These are phyloP conservation scores for Exophiala xenobiotica DNA, from an alignment of 2,329 filamentous ascomycete genomes.

Conservation along the genomic window DNA sequence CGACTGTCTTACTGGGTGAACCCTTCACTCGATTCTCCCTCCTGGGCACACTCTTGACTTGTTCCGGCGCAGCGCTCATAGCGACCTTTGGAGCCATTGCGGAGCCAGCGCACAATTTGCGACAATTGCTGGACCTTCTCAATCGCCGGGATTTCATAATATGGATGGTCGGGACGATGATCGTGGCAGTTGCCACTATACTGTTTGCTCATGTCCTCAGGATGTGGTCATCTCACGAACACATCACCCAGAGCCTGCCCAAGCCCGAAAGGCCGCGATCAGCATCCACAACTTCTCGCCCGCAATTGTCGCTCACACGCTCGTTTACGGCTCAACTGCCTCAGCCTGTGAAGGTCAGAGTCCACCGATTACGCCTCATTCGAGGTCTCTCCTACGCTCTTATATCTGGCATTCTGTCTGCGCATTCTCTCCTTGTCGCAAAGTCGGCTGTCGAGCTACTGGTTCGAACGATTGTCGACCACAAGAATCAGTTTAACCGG, in stretches of 20 bases:
- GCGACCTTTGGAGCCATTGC: slow-evolving; percentile 91
- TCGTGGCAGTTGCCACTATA: slow-evolving; percentile 70
- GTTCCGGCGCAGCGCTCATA: slow-evolving; percentile 83
- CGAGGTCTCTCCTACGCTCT: slow-evolving; percentile 85
- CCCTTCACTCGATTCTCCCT: slow-evolving; percentile 94
- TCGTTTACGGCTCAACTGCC: slow-evolving; percentile 42
- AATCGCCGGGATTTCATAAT: slow-evolving; percentile 72
- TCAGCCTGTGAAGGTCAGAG: slow-evolving; percentile 40
- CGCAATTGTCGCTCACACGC: slow-evolving; percentile 34
- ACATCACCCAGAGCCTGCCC: slow-evolving; percentile 25
- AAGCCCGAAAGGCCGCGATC: slow-evolving; percentile 28
- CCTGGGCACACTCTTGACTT: slow-evolving; percentile 83
- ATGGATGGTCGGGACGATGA: slow-evolving; percentile 81
- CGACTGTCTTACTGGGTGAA: slow-evolving; percentile 86
- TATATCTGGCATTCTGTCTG: slow-evolving; percentile 89
- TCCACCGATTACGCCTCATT: slow-evolving; percentile 68
- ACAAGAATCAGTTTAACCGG: slow-evolving; percentile 84
- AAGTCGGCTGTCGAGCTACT: slow-evolving; percentile 96
- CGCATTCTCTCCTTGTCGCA: slow-evolving; percentile 87
- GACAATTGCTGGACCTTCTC: slow-evolving; percentile 76
- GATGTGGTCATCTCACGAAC: slow-evolving; percentile 30
- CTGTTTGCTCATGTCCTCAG: slow-evolving; percentile 53
- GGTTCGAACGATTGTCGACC: slow-evolving; percentile 78
- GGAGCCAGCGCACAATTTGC: slow-evolving; percentile 83
- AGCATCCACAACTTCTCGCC: slow-evolving; percentile 30